Base-by-base conservation (phyloP, 2,329 filamentous ascomycete genomes). In the Phaeosphaeria sp. region DNA sequence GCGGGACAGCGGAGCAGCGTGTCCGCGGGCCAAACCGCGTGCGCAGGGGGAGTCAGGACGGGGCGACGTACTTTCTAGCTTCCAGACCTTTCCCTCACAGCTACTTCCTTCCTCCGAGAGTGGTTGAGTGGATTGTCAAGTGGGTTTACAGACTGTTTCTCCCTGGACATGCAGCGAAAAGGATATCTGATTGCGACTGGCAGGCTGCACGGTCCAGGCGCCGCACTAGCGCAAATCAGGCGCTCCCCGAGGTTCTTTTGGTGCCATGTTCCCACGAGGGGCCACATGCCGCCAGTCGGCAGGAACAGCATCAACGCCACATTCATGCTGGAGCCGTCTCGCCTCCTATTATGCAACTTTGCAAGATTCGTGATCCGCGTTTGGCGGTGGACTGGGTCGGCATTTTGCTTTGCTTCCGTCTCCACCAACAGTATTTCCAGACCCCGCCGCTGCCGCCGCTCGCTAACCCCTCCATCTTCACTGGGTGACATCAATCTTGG, bases 41-140 rank as follows among this genome's bases (percentile, higher is more conserved):
- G 53, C 50, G 52, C 42, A 9, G 20, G 7, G 33, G 17, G 46
- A 25, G n/a, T n/a, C 46, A 33, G 20, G 9, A 44, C 30, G 58
- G 46, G 44, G 66, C 62, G 23, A 73, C 72, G 36, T 72, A 75
- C 73, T 61, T 65, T 66, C 68, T 60, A 66, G 55, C 70, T 74
- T 73, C 72, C 75, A 72, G 59, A 66, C 73, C 74, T 74, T 76
- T 50, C 76, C 76, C 75, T 77, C 77, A 67, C 74, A 70, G 69
- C 74, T 74, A 67, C 75, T 66, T 69, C 75, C 74, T 64, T 76
- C 75, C 73, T 75, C 72, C 73, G 62, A 63, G 59, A 54, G 58
- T 56, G 47, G 52, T 56, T 54, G 56, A 46, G 36, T 51, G 46
- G 54, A 62, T 62, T 64, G 56, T 58, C 59, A 62, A 65, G 62